Conservation (phyloP, 345 rosid genomes). For the Acer campestre region DNA sequence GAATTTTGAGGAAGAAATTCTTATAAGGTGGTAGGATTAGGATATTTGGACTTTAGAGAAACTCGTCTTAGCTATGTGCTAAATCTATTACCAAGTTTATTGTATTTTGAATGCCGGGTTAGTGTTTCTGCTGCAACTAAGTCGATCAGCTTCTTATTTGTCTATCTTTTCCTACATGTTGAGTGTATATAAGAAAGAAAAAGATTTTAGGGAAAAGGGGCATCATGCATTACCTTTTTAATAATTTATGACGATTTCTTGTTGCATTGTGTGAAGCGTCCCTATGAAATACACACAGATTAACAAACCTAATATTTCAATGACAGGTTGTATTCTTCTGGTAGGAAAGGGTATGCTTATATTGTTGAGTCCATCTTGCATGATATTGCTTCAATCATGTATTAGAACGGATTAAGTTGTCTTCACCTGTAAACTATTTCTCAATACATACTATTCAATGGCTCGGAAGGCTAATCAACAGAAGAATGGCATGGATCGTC, state of each 20-base stretch:
- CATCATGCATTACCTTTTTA: not conserved
- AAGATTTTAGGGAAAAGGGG: not conserved
- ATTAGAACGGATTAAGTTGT: conserved; percentile 26
- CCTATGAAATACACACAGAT: not conserved
- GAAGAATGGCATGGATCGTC: conserved; percentile 68
- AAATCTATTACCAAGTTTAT: not conserved
- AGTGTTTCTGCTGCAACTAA: not conserved
- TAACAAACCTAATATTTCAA: not conserved
- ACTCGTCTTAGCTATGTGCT: not conserved
- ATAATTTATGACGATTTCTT: not conserved
- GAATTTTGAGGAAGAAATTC: not conserved
- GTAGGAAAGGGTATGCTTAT: not conserved
- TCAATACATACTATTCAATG: conserved; percentile 38
- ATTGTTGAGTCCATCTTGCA: not conserved
- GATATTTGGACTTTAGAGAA: not conserved
- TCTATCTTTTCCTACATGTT: not conserved
- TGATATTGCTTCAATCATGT: not conserved
- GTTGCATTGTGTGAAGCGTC: not conserved
- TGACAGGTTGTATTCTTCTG: conserved; percentile 5
- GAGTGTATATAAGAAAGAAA: not conserved
- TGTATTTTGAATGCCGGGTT: not conserved
- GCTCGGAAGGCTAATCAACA: conserved; percentile 85
- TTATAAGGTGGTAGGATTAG: not conserved
- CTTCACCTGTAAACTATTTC: conserved; percentile 13
- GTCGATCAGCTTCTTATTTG: not conserved